phyloP scores from a whole-genome alignment of 345 rosid genomes.

The Dipteronia dyeriana region DNA sequence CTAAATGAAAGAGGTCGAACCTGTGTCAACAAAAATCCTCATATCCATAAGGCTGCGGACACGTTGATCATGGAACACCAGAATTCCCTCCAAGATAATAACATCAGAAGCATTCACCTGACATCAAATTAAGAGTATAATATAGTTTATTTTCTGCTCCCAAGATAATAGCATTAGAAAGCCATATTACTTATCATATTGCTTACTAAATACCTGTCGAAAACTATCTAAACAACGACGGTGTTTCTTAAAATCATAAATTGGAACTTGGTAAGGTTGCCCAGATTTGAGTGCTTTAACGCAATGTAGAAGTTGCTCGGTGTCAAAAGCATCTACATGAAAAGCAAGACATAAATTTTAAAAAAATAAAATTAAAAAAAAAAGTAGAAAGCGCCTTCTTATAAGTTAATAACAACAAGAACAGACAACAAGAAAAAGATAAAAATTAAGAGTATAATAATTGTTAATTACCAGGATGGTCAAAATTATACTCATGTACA shows the following conservation, averaged over 20 bases:
- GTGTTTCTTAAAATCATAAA: conserved; percentile 90
- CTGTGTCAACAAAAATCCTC: conserved; percentile 99
- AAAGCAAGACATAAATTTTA: background rate
- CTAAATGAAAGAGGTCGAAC: conserved; percentile 37
- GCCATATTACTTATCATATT: background rate
- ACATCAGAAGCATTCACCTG: conserved; percentile 99
- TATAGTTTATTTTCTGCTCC: background rate
- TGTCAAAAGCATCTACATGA: conserved; percentile 86
- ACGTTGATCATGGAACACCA: conserved; percentile 87
- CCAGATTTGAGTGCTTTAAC: conserved; percentile 66
- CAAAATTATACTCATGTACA: conserved; percentile 96
- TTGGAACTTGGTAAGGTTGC: conserved; percentile 83
- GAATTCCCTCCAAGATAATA: conserved; percentile 94
- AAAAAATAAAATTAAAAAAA: background rate
- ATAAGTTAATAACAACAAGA: background rate
- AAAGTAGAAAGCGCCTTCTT: background rate
- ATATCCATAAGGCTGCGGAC: conserved; percentile 92
- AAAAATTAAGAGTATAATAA: background rate
- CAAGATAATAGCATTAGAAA: background rate
- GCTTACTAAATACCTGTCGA: conserved; percentile 62
- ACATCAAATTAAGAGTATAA: background rate
- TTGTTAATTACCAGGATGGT: conserved; percentile 76
- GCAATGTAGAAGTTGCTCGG: conserved; percentile 96
- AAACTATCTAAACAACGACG: conserved; percentile 80
- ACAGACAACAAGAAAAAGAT: background rate